Evolutionary conservation across 2,329 filamentous ascomycete genomes (phyloP), one percentile per base, ranked within the genome.

Genomic region (Chaetomiaceae sp.): DNA sequence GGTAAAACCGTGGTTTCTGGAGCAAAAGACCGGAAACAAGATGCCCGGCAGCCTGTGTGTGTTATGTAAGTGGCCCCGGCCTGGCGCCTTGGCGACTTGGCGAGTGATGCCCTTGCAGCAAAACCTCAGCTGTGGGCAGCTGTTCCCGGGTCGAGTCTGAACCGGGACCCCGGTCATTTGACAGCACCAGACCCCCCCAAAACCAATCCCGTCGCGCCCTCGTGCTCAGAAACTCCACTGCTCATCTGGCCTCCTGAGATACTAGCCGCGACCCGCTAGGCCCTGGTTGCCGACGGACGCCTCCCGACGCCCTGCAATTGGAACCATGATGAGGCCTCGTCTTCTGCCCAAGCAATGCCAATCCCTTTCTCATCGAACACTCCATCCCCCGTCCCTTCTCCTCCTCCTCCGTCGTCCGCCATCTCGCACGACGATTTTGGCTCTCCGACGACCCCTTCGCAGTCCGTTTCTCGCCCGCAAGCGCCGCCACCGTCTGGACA

Each of bases 241-340:
- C 50, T 53, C 52, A 55, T 53, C 54, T 36, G 25, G 25, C 36
- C 30, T 27, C 13, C n/a, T 23, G 16, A 29, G 25, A 23, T 27
- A 21, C 44, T 29, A 36, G 32, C 32, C 34, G 20, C 23, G 40
- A 40, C 38, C 44, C 45, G 45, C 43, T 38, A 43, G 53, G 49
- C 49, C 50, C n/a, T n/a, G n/a, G n/a, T 54, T 56, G 52, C 49
- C 55, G 51, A 56, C 36, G 34, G 49, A 32, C 20, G 33, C 25
- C 46, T 37, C 32, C 32, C 36, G 29, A 44, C 41, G 30, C 48
- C 41, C 14, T 47, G 51, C 45, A 47, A 52, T 54, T 53, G 54
- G 55, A 45, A 53, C 54, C 36, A 56, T 44, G 40, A 40, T 41
- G 57, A 56, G 52, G 56, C 36, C 54, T 56, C 42, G 25, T 47